Percentiles rank a stretch among this genome's conserved stretches.
Evolutionary conservation across 1,139 yeast species (phyloP).

Genomic region (Debaryomyces sp.): DNA sequence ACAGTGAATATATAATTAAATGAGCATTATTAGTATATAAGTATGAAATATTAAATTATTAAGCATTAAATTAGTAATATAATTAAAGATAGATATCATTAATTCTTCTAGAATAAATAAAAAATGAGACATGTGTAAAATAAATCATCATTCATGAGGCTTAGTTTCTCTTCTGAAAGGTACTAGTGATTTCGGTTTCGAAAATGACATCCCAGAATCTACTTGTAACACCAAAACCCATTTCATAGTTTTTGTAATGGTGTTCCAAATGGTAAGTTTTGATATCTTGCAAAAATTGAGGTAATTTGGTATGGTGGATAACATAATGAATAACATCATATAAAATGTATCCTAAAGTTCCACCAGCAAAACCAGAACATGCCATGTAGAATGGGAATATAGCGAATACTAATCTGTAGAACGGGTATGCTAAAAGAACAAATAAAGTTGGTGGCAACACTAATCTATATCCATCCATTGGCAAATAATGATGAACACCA

Average conservation of each 20-base stretch:
- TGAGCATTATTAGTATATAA: neutral
- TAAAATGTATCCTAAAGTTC: conserved; percentile 86
- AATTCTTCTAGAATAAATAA: neutral
- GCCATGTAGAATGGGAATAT: conserved; percentile 51
- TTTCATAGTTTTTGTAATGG: conserved; percentile 93
- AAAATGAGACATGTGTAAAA: neutral
- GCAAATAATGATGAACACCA: conserved; percentile 95
- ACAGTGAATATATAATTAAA: conserved; percentile 6
- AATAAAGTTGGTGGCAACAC: conserved; percentile 96
- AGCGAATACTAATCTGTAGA: conserved; percentile 41
- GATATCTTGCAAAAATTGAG: conserved; percentile 70
- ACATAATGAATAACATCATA: conserved; percentile 88
- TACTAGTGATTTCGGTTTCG: conserved; percentile 59
- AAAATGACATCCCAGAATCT: conserved; percentile 93
- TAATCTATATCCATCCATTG: conserved; percentile 91
- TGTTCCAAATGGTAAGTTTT: conserved; percentile 94
- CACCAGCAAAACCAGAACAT: conserved; percentile 80
- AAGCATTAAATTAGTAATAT: neutral
- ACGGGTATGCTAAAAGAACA: conserved; percentile 45
- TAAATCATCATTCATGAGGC: conserved; percentile 3
- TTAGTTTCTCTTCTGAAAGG: conserved; percentile 37
- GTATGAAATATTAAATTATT: neutral
- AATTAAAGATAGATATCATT: neutral
- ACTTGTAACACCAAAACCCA: conserved; percentile 95
- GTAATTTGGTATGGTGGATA: conserved; percentile 84